Base-by-base conservation (phyloP, 2,329 filamentous ascomycete species). In the Aaosphaeria arxii region DNA sequence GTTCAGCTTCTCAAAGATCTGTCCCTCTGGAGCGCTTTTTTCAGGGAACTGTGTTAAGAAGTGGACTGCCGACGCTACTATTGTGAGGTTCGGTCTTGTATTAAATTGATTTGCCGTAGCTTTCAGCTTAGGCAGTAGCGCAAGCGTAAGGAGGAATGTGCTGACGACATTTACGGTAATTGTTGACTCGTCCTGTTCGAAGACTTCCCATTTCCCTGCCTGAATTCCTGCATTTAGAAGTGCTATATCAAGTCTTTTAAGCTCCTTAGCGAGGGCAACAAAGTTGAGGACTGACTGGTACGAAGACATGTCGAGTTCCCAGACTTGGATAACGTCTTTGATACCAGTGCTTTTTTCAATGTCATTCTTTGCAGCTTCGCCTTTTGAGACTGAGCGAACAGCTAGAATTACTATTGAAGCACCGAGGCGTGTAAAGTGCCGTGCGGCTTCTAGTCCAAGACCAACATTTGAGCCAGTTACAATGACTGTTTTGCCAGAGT, bases 381-480 rank as follows among this genome's bases (percentile, higher is more conserved):
- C 75, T 48, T 77, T 77, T 17, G 63, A 56, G 5, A 63, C 13
- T 28, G 55, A 71, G 32, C 77, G 72, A 30, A 74, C 71, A 4
- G 72, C 74, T 13, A 79, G 61, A 45, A 79, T 75, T 17, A 79
- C 62, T 30, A 67, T 72, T 1, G 60, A 59, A 7, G 71, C 69
- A 4, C 68, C 64, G 5, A 77, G 65, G 0, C 59, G 55, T 1
- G 72, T 67, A 38, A 76, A 66, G 50, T 77, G 74, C 1, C 64
- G 62, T 1, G 72, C 70, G 3, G 75, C 71, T 59, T 79, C 74
- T 39, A 70, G 64, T 7, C 77, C 77, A 0, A 79, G 67, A 4
- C 76, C 76, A 6, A 65, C 60, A 46, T 78, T 79, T 3, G 72
- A 69, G 39, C 77, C 77, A 0, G 77, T 80, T 1, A 78, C 68